Percentiles rank a stretch among this genome's conserved stretches.
Conservation (phyloP, 2,329 filamentous ascomycete species). For the Leptoxyphium fumago region DNA sequence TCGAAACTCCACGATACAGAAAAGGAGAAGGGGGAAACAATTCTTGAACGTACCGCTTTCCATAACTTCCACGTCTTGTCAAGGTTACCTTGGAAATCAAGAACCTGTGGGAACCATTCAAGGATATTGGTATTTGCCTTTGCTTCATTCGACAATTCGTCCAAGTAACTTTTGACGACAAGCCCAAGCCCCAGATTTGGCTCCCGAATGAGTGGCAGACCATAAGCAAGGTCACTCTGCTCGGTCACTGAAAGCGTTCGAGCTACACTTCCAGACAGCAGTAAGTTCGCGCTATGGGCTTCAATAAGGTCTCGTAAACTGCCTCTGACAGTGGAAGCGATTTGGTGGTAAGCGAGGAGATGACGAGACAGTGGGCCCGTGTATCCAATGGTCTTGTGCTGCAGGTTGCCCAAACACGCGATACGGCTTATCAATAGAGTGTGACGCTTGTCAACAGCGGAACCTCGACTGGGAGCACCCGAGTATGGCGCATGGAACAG, state of each 20-base stretch:
- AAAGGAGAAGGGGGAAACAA: neutral
- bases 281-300: slow-evolving; percentile 63
- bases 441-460: slow-evolving; percentile 55
- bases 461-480: slow-evolving; percentile 44
- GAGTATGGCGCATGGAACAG: slow-evolving; percentile 41
- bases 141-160: slow-evolving; percentile 47
- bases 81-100: slow-evolving; percentile 43
- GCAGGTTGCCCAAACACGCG: slow-evolving; percentile 66
- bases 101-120: slow-evolving; percentile 47
- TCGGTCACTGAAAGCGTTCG: slow-evolving; percentile 40
- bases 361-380: slow-evolving; percentile 88
- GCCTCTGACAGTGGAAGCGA: slow-evolving; percentile 65
- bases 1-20: neutral
- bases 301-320: slow-evolving; percentile 73
- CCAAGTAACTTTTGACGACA: slow-evolving; percentile 64
- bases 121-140: slow-evolving; percentile 37
- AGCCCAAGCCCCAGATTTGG: slow-evolving; percentile 65
- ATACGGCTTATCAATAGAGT: slow-evolving; percentile 75
- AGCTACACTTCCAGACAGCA: slow-evolving; percentile 65
- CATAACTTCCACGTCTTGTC: slow-evolving; percentile 47
- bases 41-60: slow-evolving; percentile 41
- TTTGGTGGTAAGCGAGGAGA: slow-evolving; percentile 69
- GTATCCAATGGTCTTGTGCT: slow-evolving; percentile 76
- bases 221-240: slow-evolving; percentile 51
- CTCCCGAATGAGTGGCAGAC: slow-evolving; percentile 51